Evolutionary conservation across 495 filamentous ascomycete genomes (phyloP), one percentile per base, ranked within the genome.

Genomic region (Penicillium paxilli): DNA sequence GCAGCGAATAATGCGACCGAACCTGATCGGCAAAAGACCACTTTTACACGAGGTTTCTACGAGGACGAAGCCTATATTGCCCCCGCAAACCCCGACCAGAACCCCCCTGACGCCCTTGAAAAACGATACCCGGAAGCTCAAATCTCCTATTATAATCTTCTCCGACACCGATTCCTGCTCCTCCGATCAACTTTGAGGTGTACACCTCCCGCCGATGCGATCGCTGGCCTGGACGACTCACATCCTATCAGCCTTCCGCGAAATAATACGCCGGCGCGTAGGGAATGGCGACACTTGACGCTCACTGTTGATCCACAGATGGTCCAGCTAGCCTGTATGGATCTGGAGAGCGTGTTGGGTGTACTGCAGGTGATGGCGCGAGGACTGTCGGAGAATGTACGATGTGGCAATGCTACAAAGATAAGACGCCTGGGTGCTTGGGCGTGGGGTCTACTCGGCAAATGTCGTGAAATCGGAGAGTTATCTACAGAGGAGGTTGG

Each of bases 261-360:
- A 5, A 72, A 62, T 76, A 59, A 80, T 63, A 32, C 70, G 54
- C 44, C 55, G 45, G 56, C 76, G 52, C 51, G 70, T 52, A 69
- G 77, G 66, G 48, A 80, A 72, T 79, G 75, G 80, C 59, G 74
- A 50, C 62, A 83, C 58, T 75, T 80, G 22, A 38, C 85, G 50
- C 51, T 81, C 57, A 45, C 73, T 68, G 69, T 82, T 5, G 81
- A 86, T 44, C 90, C 90, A 7, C 68, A 79, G 14, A 86, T 87
- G 10, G 82, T 76, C 0, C 89, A 91, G 60, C 60, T 93, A 16
- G 86, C 84, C 0, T 78, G 79, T 17, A 86, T 93, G 83, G 79
- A 87, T 59, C 81, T 81, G 51, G 74, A 73, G 3, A 77, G 73
- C 51, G 80, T 87, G 3, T 61, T 91, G 16, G 73, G 76, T 17